phyloP scores from a whole-genome alignment of 805 yeast genomes.

The Candida sithepensis region DNA sequence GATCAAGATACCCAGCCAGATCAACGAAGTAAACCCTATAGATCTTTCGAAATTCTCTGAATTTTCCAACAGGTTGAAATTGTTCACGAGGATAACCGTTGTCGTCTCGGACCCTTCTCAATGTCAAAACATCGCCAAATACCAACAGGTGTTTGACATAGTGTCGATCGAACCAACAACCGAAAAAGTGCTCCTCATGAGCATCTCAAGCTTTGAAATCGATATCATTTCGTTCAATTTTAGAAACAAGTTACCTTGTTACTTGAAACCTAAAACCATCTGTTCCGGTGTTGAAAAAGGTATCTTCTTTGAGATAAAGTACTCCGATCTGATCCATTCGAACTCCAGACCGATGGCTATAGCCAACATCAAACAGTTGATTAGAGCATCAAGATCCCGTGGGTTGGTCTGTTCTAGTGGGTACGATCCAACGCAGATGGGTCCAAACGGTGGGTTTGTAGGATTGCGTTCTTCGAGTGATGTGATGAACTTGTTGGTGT shows the following conservation, averaged over 20 bases:
- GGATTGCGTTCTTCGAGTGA: slow-evolving; percentile 63
- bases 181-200: slow-evolving; percentile 74
- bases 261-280: slow-evolving; percentile 76
- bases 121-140: slow-evolving; percentile 55
- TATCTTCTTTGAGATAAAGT: slow-evolving; percentile 73
- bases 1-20: slow-evolving; percentile 48
- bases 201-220: slow-evolving; percentile 72
- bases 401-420: slow-evolving; percentile 83
- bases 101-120: slow-evolving; percentile 74
- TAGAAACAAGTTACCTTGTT: slow-evolving; percentile 63
- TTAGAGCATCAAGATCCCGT: slow-evolving; percentile 75
- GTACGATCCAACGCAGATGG: slow-evolving; percentile 40
- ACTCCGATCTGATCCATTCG: slow-evolving; percentile 41
- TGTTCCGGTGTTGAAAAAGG: slow-evolving; percentile 85
- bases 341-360: slow-evolving; percentile 55
- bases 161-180: slow-evolving; percentile 76
- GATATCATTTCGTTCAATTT: slow-evolving; percentile 78
- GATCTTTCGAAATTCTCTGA: slow-evolving; percentile 29
- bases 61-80: slow-evolving; percentile 36
- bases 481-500: slow-evolving; percentile 56
- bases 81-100: slow-evolving; percentile 73
- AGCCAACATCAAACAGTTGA: slow-evolving; percentile 66
- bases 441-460: slow-evolving; percentile 14
- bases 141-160: slow-evolving; percentile 57
- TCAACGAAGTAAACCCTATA: slow-evolving; percentile 40